phyloP scores from a whole-genome alignment of 352 stramenopile species.

The Phytophthora podocarpi region DNA sequence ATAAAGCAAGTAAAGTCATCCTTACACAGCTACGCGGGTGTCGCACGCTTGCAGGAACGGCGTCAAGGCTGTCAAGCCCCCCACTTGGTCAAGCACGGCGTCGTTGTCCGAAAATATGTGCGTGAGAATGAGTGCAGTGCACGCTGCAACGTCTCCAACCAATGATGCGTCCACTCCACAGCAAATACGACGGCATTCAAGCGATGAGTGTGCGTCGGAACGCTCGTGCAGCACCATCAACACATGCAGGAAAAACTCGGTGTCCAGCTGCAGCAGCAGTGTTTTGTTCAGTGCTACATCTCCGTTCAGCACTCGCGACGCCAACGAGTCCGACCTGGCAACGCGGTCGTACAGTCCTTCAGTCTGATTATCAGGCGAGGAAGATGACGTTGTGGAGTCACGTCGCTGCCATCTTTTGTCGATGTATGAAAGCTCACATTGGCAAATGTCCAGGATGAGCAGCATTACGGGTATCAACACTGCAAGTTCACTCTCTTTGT shows the following conservation, averaged over 20 bases:
- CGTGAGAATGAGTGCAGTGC: constrained; percentile 37
- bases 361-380: neutral
- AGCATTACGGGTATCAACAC: constrained; percentile 43
- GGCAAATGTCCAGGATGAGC: constrained; percentile 43
- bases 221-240: constrained; percentile 32
- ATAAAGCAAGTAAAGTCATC: neutral
- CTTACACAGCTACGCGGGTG: constrained; percentile 55
- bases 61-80: constrained; percentile 22
- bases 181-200: constrained; percentile 38
- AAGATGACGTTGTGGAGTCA: constrained; percentile 6
- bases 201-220: constrained; percentile 2
- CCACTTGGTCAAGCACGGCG: neutral
- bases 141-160: constrained; percentile 33
- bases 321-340: constrained; percentile 39
- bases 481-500: constrained; percentile 30
- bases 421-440: constrained; percentile 39
- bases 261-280: constrained; percentile 28
- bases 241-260: constrained; percentile 43
- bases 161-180: constrained; percentile 38
- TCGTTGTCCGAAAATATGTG: constrained; percentile 20
- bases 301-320: constrained; percentile 40
- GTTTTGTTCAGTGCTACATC: constrained; percentile 35
- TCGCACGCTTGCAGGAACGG: constrained; percentile 46
- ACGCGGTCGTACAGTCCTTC: constrained; percentile 8
- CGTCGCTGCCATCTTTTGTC: constrained; percentile 36